phyloP scores from a whole-genome alignment of 345 rosid genomes.

The Melaleuca alternifolia region DNA sequence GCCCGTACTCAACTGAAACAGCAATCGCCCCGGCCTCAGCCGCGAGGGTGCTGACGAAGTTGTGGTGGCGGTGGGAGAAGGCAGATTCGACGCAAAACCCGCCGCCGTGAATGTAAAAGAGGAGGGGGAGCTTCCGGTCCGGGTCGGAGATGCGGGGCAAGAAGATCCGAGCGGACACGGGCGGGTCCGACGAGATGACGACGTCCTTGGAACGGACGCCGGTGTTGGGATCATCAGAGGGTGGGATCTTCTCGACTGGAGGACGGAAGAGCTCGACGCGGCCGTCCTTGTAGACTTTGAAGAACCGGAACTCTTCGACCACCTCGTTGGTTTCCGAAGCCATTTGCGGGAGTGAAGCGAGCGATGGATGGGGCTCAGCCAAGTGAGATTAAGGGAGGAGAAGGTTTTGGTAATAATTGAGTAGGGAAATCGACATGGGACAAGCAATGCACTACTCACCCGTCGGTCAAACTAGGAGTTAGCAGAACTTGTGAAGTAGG shows the following conservation, averaged over 20 bases:
- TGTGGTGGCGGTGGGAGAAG: not conserved
- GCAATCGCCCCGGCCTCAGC: conserved; percentile 6
- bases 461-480: not conserved
- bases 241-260: conserved; percentile 1
- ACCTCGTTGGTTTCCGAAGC: not conserved
- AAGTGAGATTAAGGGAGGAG: not conserved
- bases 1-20: conserved; percentile 19
- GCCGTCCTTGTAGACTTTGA: conserved; percentile 15
- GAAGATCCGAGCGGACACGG: conserved; percentile 17
- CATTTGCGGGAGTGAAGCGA: not conserved
- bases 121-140: conserved; percentile 10
- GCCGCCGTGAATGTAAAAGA: conserved; percentile 20
- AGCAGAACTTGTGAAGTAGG: not conserved
- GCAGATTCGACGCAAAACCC: conserved; percentile 20
- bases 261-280: not conserved
- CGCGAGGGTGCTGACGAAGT: not conserved
- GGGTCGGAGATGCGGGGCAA: conserved; percentile 1
- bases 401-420: not conserved
- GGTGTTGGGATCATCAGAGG: conserved; percentile 2
- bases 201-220: conserved; percentile 16
- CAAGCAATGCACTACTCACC: not conserved
- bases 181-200: conserved; percentile 12
- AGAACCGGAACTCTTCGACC: conserved; percentile 15
- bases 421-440: not conserved
- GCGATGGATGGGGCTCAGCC: not conserved